Conservation (phyloP, 164 flowering plant genomes). For the Annona cherimola region DNA sequence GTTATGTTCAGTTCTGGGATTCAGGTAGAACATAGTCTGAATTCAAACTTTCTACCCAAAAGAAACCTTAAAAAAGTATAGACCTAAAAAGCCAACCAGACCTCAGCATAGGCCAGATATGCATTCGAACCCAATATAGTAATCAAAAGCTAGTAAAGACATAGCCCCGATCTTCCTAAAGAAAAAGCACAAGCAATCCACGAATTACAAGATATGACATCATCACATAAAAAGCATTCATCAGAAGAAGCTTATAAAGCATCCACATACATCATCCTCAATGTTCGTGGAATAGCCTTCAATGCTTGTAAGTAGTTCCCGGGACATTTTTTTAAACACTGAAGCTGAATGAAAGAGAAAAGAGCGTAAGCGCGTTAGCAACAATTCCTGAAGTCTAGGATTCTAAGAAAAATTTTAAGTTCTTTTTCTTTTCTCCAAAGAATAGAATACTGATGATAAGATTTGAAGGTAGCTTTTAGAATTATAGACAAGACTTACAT, state of each 20-base stretch:
- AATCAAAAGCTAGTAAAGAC: not conserved
- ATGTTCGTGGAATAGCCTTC: constrained; percentile 84
- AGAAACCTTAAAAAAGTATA: too few relatives aligned
- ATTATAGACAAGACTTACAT: not conserved
- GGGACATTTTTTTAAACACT: constrained; percentile 75
- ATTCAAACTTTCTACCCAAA: too few relatives aligned
- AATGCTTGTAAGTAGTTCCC: constrained; percentile 86
- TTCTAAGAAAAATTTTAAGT: not conserved
- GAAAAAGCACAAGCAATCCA: too few relatives aligned
- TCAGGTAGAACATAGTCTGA: too few relatives aligned
- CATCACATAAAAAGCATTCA: too few relatives aligned
- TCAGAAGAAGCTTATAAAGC: not conserved
- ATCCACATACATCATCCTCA: constrained; percentile 89
- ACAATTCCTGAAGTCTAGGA: not conserved
- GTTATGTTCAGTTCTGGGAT: too few relatives aligned
- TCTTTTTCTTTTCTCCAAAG: not conserved
- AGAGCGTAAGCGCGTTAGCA: not conserved
- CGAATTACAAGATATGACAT: not conserved
- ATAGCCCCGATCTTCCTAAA: too few relatives aligned
- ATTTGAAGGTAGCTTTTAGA: not conserved
- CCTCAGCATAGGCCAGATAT: too few relatives aligned
- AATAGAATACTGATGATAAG: not conserved
- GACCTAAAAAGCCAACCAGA: too few relatives aligned
- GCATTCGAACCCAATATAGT: too few relatives aligned
- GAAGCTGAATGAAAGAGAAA: constrained; percentile 46